Conservation (phyloP, 352 stramenopile species). For the Globisporangium irregulare region DNA sequence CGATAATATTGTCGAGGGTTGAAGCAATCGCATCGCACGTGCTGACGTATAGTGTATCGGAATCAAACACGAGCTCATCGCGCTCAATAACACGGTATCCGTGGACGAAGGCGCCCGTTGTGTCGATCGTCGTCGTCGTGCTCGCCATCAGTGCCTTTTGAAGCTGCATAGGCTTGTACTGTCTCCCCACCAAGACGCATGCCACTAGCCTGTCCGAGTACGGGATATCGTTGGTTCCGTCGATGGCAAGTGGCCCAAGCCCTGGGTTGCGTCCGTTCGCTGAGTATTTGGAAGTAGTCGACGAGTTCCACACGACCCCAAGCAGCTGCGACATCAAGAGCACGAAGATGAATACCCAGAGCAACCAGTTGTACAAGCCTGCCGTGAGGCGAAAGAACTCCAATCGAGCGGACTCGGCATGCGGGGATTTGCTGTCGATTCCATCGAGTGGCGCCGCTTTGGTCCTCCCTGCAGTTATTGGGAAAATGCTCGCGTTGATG, state of each 20-base stretch:
- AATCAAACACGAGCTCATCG: conserved; percentile 5
- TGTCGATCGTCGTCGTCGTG: conserved; percentile 14
- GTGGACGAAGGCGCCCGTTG: conserved; percentile 9
- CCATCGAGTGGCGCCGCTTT: background rate
- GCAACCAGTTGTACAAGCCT: conserved; percentile 18
- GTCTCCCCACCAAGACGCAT: conserved; percentile 12
- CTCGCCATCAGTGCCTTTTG: background rate
- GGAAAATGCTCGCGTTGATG: conserved; percentile 6
- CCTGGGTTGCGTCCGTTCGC: conserved; percentile 2
- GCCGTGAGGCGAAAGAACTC: background rate
- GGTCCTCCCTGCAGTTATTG: background rate
- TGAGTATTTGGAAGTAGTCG: background rate
- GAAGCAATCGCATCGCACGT: conserved; percentile 23
- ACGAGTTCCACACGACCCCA: conserved; percentile 19
- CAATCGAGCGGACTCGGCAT: background rate
- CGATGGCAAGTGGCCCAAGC: conserved; percentile 1
- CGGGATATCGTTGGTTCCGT: conserved; percentile 8
- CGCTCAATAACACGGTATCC: conserved; percentile 17
- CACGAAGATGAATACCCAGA: conserved; percentile 16
- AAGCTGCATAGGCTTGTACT: conserved; percentile 21
- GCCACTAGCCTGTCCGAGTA: conserved; percentile 14
- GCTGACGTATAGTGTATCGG: conserved; percentile 6
- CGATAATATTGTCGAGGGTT: conserved; percentile 26
- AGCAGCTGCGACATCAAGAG: conserved; percentile 17
- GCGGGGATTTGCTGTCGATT: background rate